These are phyloP conservation scores for Alternaria gaisen DNA, from an alignment of 2,329 filamentous ascomycete genomes.

Conservation along the genomic window DNA sequence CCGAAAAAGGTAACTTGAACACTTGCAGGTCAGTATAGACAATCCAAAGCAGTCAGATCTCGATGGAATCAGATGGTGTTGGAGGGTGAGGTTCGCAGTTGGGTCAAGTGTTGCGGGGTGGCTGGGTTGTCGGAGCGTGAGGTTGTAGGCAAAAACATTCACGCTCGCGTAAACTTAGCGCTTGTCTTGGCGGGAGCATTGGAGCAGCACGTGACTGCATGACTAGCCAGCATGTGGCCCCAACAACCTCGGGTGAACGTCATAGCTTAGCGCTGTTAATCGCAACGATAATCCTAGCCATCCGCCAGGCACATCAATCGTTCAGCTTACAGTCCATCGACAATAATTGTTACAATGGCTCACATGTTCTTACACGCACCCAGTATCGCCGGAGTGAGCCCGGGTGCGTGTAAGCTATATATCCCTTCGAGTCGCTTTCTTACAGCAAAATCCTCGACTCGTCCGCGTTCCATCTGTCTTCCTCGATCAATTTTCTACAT, in stretches of 20 bases:
- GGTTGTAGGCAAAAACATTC: conserved; percentile 51
- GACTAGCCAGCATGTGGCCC: conserved; percentile 16
- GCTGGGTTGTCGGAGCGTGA: conserved; percentile 37
- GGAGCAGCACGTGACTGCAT: conserved; percentile 37
- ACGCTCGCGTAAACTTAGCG: conserved; percentile 51
- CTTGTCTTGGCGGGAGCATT: conserved; percentile 39
- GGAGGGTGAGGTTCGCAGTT: conserved; percentile 24
- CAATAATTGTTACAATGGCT: background rate
- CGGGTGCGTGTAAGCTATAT: background rate
- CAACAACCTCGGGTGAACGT: conserved; percentile 17
- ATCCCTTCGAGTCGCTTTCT: background rate
- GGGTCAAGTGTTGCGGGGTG: conserved; percentile 30
- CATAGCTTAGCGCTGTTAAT: conserved; percentile 12
- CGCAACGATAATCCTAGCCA: background rate
- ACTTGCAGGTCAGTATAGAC: conserved; percentile 4
- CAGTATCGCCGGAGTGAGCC: background rate
- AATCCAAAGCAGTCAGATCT: conserved; percentile 7
- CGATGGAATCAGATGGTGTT: conserved; percentile 41
- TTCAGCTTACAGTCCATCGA: background rate
- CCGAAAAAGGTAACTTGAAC: conserved; percentile 22
- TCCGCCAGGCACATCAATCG: background rate
- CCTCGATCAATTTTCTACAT: background rate
- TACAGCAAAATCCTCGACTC: background rate
- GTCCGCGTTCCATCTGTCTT: background rate
- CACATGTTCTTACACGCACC: background rate